phyloP scores from a whole-genome alignment of 1,284 basidiomycete genomes.

The Marasmius tenuissimus region DNA sequence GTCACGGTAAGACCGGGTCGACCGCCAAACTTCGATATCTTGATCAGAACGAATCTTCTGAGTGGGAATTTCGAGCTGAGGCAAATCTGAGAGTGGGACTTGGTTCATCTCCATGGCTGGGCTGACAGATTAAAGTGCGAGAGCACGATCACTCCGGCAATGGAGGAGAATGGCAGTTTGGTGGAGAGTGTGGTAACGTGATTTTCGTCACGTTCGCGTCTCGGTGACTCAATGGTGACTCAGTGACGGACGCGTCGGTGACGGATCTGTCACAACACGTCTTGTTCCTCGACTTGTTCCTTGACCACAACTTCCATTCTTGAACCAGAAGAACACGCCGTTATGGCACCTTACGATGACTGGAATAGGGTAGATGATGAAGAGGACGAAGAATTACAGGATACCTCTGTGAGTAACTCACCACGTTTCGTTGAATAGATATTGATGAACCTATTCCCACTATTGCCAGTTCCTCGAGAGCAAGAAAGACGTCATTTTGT shows the following conservation, averaged over 20 bases:
- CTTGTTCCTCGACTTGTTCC: neutral
- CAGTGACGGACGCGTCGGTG: neutral
- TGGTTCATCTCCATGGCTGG: constrained; percentile 35
- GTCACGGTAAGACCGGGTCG: constrained; percentile 67
- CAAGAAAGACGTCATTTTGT: constrained; percentile 82
- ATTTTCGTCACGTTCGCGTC: neutral
- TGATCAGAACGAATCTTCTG: constrained; percentile 66
- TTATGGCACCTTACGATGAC: constrained; percentile 65
- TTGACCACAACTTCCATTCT: neutral
- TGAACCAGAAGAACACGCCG: neutral
- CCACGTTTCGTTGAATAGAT: no score
- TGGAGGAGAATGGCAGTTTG: neutral
- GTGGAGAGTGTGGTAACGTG: neutral
- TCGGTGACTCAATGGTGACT: no score
- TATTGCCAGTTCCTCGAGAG: constrained; percentile 63
- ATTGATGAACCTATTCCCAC: neutral
- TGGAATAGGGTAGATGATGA: constrained; percentile 77
- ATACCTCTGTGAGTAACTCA: constrained; percentile 51
- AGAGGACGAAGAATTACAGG: constrained; percentile 77
- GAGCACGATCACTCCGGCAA: neutral
- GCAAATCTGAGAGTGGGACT: constrained; percentile 38
- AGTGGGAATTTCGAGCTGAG: constrained; percentile 30
- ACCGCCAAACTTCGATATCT: constrained; percentile 69
- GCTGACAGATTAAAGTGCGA: neutral
- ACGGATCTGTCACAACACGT: neutral